phyloP scores from a whole-genome alignment of 2,329 filamentous ascomycete genomes.

The Penicillium vulpinum region DNA sequence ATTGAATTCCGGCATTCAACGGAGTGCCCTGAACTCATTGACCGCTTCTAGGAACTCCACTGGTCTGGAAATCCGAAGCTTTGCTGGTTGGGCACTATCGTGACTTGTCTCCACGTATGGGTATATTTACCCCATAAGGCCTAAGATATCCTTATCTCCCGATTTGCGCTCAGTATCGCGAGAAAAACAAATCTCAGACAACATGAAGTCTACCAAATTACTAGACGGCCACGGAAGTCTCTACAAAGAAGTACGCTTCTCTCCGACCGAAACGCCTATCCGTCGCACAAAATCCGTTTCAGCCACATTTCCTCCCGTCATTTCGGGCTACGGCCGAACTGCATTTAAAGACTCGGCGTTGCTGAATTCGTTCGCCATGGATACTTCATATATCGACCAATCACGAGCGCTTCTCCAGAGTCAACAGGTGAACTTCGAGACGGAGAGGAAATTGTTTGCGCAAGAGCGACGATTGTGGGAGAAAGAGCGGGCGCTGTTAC shows the following conservation, averaged over 20 bases:
- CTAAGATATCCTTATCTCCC: slow-evolving; percentile 5
- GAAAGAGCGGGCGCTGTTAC: slow-evolving; percentile 44
- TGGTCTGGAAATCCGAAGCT: not conserved
- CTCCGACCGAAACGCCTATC: slow-evolving; percentile 37
- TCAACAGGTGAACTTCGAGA: slow-evolving; percentile 41
- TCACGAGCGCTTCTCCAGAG: slow-evolving; percentile 41
- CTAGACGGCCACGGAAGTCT: slow-evolving; percentile 37
- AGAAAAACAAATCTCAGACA: slow-evolving; percentile 6
- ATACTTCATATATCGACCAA: slow-evolving; percentile 43
- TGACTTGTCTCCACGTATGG: too few relatives aligned
- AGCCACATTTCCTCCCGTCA: slow-evolving; percentile 35
- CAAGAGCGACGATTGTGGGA: slow-evolving; percentile 48
- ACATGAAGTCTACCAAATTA: slow-evolving; percentile 30
- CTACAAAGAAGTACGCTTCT: slow-evolving; percentile 47
- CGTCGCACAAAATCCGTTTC: slow-evolving; percentile 44
- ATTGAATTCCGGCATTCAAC: not conserved
- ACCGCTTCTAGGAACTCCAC: slow-evolving; percentile 7
- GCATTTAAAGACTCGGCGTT: slow-evolving; percentile 17
- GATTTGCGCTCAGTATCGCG: not conserved
- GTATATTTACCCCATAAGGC: too few relatives aligned
- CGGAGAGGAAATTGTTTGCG: slow-evolving; percentile 43
- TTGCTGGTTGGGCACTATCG: slow-evolving; percentile 6
- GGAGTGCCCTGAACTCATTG: not conserved
- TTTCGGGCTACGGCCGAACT: slow-evolving; percentile 24
- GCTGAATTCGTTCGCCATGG: slow-evolving; percentile 27